These are phyloP conservation scores for Cercophora scortea DNA, from an alignment of 495 filamentous ascomycete species.

Conservation along the genomic window DNA sequence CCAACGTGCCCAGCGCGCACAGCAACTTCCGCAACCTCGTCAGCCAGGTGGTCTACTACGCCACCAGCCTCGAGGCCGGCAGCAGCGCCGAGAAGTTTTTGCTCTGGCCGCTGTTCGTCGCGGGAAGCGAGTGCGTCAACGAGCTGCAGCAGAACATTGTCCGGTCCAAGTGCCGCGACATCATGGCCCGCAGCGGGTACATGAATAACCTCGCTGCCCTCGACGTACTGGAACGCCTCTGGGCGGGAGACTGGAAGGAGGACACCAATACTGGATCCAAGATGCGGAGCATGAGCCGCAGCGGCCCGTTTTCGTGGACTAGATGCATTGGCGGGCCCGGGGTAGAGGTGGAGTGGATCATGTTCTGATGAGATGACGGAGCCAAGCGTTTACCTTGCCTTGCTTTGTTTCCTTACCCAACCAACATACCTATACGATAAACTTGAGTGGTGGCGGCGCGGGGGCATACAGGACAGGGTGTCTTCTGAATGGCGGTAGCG, in stretches of 20 bases:
- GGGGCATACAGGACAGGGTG: too few relatives aligned
- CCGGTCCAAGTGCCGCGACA: slow-evolving; percentile 70
- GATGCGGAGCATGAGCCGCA: slow-evolving; percentile 21
- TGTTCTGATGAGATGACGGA: slow-evolving; percentile 46
- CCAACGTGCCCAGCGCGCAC: slow-evolving; percentile 63
- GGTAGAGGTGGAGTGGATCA: slow-evolving; percentile 78
- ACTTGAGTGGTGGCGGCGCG: too few relatives aligned
- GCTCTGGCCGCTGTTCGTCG: slow-evolving; percentile 90
- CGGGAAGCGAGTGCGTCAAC: slow-evolving; percentile 82
- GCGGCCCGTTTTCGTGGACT: slow-evolving; percentile 64
- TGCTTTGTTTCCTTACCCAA: too few relatives aligned
- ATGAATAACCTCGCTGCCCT: slow-evolving; percentile 85
- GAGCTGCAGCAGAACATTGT: slow-evolving; percentile 72
- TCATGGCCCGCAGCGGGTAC: slow-evolving; percentile 81
- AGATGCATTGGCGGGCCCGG: slow-evolving; percentile 60
- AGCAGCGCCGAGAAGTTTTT: slow-evolving; percentile 72
- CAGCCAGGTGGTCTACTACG: slow-evolving; percentile 69
- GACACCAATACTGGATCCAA: slow-evolving; percentile 17
- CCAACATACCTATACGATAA: too few relatives aligned
- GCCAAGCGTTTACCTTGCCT: too few relatives aligned
- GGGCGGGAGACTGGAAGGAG: slow-evolving; percentile 50
- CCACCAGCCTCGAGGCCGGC: slow-evolving; percentile 62
- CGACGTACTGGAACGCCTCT: slow-evolving; percentile 78
- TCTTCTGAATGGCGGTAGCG: too few relatives aligned
- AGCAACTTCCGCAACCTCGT: slow-evolving; percentile 80